phyloP scores from a whole-genome alignment of 2,329 filamentous ascomycete genomes.

The Triangularia setosa region DNA sequence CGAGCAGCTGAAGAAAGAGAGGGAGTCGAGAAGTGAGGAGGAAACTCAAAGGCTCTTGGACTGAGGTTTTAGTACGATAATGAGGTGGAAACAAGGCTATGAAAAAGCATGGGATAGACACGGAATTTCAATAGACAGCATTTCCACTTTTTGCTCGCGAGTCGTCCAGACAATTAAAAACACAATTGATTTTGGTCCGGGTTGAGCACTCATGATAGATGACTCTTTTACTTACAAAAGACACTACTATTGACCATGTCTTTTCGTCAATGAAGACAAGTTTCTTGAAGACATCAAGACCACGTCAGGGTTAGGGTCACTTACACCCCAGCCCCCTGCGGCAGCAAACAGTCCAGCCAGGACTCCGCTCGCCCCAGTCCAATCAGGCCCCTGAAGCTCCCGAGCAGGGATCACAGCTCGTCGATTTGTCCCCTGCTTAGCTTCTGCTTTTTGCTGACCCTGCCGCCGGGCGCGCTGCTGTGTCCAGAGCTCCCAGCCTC shows the following conservation, averaged over 20 bases:
- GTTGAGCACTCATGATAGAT: too few relatives aligned
- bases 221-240: too few relatives aligned
- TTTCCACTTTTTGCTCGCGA: background rate
- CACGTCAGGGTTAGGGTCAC: background rate
- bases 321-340: background rate
- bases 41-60: background rate
- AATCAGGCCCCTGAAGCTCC: background rate
- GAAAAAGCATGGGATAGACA: background rate
- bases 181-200: too few relatives aligned
- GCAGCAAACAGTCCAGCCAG: background rate
- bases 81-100: background rate
- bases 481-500: background rate
- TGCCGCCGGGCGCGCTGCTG: background rate
- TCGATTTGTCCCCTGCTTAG: background rate
- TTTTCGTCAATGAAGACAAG: too few relatives aligned
- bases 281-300: background rate
- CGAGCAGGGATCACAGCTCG: background rate
- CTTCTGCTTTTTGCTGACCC: background rate
- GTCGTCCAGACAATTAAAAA: too few relatives aligned
- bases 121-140: background rate
- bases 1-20: slow-evolving; percentile 24
- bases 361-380: background rate
- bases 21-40: slow-evolving; percentile 11
- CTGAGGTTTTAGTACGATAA: background rate
- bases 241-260: too few relatives aligned